A percentile compares a stretch with the other conserved stretches of the same genome.
phyloP scores from a whole-genome alignment of 345 rosid species.

The Euclidium syriacum region DNA sequence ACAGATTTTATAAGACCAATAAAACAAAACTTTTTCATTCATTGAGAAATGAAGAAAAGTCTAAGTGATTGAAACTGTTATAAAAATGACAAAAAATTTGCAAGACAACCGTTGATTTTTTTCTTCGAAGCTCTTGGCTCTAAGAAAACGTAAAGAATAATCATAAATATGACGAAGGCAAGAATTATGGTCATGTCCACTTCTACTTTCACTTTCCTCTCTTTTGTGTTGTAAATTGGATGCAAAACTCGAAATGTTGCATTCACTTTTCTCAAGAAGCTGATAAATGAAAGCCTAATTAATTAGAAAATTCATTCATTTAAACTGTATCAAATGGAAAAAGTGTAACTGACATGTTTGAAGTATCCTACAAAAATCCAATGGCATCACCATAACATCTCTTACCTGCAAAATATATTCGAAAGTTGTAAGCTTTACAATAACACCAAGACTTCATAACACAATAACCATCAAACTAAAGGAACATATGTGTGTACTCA shows the following conservation, averaged over 20 bases:
- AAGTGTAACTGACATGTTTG: conserved; percentile 47
- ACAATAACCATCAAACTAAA: conserved; percentile 14
- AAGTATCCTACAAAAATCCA: conserved; percentile 66
- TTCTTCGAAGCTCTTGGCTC: conserved; percentile 87
- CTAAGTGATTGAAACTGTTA: too few relatives aligned
- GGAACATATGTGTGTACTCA: conserved; percentile 12
- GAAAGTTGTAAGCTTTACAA: conserved; percentile 56
- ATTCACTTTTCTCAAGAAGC: conserved; percentile 80
- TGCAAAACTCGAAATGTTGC: conserved; percentile 64
- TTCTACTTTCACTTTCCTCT: conserved; percentile 66
- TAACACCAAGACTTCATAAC: neutral
- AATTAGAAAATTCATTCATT: neutral
- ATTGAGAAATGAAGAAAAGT: too few relatives aligned
- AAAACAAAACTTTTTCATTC: too few relatives aligned
- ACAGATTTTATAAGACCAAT: too few relatives aligned
- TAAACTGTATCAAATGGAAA: neutral
- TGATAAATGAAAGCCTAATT: conserved; percentile 28
- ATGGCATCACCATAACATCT: conserved; percentile 75
- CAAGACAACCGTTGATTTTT: conserved; percentile 69
- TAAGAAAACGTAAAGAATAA: conserved; percentile 52
- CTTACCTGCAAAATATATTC: conserved; percentile 62
- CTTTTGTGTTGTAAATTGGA: conserved; percentile 85
- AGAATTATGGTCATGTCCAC: conserved; percentile 81
- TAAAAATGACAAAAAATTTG: neutral
- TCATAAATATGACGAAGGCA: conserved; percentile 61